These are phyloP conservation scores for Collybiopsis confluens DNA, from an alignment of 768 basidiomycete genomes.

Conservation along the genomic window DNA sequence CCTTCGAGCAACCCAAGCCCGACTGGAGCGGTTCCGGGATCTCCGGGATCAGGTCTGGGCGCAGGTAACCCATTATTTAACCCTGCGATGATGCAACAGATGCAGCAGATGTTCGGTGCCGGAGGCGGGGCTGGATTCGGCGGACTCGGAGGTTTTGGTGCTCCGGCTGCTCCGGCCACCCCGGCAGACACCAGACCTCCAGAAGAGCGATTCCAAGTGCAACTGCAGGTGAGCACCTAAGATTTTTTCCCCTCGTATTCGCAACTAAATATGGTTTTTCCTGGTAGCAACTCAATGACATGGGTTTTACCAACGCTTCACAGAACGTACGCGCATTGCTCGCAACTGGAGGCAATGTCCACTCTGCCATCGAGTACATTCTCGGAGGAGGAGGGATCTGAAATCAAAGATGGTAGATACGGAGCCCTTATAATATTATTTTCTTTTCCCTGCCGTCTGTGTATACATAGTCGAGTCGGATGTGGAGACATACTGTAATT, in stretches of 20 bases:
- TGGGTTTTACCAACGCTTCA: conserved; percentile 88
- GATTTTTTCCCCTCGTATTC: not conserved
- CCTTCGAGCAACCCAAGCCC: conserved; percentile 3
- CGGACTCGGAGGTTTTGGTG: conserved; percentile 22
- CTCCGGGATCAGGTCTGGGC: conserved; percentile 11
- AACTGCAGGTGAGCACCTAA: conserved; percentile 59
- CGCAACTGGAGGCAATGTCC: conserved; percentile 90
- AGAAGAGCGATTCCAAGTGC: conserved; percentile 90
- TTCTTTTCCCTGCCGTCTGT: no score
- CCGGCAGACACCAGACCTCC: conserved; percentile 72
- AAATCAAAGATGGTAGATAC: not conserved
- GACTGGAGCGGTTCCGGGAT: conserved; percentile 11
- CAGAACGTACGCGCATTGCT: conserved; percentile 90
- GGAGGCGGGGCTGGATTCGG: conserved; percentile 13
- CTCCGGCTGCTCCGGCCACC: conserved; percentile 34
- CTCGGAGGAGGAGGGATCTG: conserved; percentile 73
- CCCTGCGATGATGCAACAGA: conserved; percentile 42
- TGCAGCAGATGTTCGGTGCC: conserved; percentile 24
- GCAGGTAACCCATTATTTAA: no score
- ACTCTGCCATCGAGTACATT: conserved; percentile 91
- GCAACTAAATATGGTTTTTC: not conserved
- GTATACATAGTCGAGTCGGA: no score
- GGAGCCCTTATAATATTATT: no score
- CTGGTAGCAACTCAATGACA: conserved; percentile 81
- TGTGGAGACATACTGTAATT: no score